These are phyloP conservation scores for Neofusicoccum cordaticola DNA, from an alignment of 2,329 filamentous ascomycete genomes.

Conservation along the genomic window DNA sequence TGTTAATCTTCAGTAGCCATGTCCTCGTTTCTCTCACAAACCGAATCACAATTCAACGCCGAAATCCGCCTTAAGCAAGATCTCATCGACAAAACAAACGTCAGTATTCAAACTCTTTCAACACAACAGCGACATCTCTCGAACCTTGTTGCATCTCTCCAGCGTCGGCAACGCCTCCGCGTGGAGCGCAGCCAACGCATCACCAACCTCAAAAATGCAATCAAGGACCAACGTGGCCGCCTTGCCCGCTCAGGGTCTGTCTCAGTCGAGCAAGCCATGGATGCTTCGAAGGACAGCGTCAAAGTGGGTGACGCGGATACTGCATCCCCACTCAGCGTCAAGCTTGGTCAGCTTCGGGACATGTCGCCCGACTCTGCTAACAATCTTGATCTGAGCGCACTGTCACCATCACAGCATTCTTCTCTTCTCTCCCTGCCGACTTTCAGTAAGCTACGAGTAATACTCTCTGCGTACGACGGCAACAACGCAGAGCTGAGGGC, in stretches of 20 bases:
- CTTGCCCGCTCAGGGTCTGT: conserved; percentile 12
- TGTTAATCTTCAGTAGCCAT: conserved; percentile 57
- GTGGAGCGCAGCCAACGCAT: conserved; percentile 68
- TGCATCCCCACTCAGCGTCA: neutral
- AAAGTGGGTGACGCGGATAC: conserved; percentile 49
- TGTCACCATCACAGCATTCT: conserved; percentile 14
- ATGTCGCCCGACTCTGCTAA: conserved; percentile 35
- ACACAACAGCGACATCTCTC: conserved; percentile 75
- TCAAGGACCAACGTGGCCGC: conserved; percentile 62
- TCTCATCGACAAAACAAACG: conserved; percentile 77
- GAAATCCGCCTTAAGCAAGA: conserved; percentile 83
- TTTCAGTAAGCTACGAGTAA: conserved; percentile 54
- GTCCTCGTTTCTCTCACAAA: conserved; percentile 75
- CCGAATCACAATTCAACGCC: conserved; percentile 73
- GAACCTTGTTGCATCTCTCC: conserved; percentile 68
- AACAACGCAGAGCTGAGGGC: conserved; percentile 67
- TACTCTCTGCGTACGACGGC: conserved; percentile 66
- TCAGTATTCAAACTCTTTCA: conserved; percentile 76
- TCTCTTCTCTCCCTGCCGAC: conserved; percentile 23
- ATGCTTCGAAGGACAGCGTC: conserved; percentile 49
- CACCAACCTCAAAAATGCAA: conserved; percentile 71
- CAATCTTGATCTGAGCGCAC: conserved; percentile 20
- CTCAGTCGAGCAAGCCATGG: conserved; percentile 6
- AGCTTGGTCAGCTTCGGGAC: conserved; percentile 7
- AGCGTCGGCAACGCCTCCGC: conserved; percentile 61